Evolutionary conservation across 371 early-diverging fungal genomes (phyloP).

Genomic region (Lichtheimia hyalospora): DNA sequence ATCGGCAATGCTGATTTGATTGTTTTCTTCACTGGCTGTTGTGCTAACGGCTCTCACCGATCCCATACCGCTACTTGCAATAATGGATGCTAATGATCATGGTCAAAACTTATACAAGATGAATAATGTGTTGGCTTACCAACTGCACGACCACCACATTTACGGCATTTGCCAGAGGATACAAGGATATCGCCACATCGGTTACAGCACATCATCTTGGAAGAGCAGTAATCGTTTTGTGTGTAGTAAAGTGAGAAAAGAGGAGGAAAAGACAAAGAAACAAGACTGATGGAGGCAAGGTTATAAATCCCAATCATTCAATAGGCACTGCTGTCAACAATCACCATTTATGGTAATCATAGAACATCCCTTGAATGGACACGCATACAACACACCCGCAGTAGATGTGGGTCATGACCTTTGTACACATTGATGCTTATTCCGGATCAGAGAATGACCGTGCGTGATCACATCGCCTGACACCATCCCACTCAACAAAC

Average conservation of each 20-base stretch:
- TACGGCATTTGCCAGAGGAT: slow-evolving; percentile 50
- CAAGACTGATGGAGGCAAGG: not conserved
- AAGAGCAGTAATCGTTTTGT: too few species aligned
- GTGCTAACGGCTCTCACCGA: slow-evolving; percentile 19
- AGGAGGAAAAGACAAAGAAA: slow-evolving; percentile 2
- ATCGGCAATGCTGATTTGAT: slow-evolving; percentile 36
- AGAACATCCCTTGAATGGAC: not conserved
- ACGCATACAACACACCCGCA: too few species aligned
- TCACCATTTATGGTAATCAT: slow-evolving; percentile 3
- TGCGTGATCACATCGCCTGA: too few species aligned
- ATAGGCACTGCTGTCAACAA: slow-evolving; percentile 7
- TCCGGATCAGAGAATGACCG: too few species aligned
- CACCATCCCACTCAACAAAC: too few species aligned
- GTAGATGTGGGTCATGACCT: too few species aligned
- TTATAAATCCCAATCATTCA: too few species aligned
- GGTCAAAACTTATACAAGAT: not conserved
- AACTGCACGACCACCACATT: slow-evolving; percentile 61
- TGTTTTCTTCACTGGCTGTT: slow-evolving; percentile 18
- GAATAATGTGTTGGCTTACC: slow-evolving; percentile 30
- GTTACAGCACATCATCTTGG: slow-evolving; percentile 58
- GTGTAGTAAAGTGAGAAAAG: slow-evolving; percentile 5
- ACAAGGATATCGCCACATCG: slow-evolving; percentile 63
- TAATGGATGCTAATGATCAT: slow-evolving; percentile 45
- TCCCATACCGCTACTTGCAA: slow-evolving; percentile 25
- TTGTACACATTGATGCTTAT: too few species aligned